phyloP scores from a whole-genome alignment of 1,284 basidiomycete species.

The Moniliella sp. region DNA sequence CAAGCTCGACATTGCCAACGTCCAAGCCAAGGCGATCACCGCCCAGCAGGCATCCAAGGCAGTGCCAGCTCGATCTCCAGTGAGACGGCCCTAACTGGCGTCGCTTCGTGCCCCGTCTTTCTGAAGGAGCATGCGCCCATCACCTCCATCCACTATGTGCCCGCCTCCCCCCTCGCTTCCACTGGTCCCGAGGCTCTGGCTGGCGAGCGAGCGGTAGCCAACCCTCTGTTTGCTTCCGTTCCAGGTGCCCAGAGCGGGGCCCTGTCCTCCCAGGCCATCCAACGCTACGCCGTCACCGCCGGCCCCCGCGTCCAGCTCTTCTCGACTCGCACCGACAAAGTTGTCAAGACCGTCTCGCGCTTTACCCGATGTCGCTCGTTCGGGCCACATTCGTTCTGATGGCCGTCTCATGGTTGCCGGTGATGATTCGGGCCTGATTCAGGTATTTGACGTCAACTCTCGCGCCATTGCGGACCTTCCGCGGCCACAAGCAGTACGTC shows the following conservation, averaged over 20 bases:
- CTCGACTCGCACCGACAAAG: slow-evolving; percentile 76
- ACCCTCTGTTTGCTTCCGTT: background rate
- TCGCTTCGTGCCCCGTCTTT: slow-evolving; percentile 23
- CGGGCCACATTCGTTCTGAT: slow-evolving; percentile 46
- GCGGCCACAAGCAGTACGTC: slow-evolving; percentile 76
- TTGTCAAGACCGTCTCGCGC: slow-evolving; percentile 80
- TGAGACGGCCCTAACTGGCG: slow-evolving; percentile 16
- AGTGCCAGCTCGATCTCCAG: background rate
- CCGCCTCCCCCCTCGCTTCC: slow-evolving; percentile 5
- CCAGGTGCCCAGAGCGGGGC: too few species aligned
- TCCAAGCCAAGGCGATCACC: background rate
- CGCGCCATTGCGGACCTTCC: slow-evolving; percentile 81
- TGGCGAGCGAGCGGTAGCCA: too few species aligned
- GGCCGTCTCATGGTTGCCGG: slow-evolving; percentile 86
- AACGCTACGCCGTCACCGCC: slow-evolving; percentile 74
- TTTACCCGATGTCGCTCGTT: slow-evolving; percentile 79
- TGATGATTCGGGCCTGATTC: slow-evolving; percentile 76
- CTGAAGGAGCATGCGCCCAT: slow-evolving; percentile 29
- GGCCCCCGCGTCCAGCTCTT: slow-evolving; percentile 87
- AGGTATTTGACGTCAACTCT: slow-evolving; percentile 85
- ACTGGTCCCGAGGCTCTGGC: background rate
- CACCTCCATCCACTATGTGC: slow-evolving; percentile 28
- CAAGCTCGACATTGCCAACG: background rate
- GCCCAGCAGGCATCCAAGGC: background rate
- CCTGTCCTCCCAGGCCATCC: too few species aligned